phyloP scores from a whole-genome alignment of 352 stramenopile species.

The Globisporangium cystogenes region DNA sequence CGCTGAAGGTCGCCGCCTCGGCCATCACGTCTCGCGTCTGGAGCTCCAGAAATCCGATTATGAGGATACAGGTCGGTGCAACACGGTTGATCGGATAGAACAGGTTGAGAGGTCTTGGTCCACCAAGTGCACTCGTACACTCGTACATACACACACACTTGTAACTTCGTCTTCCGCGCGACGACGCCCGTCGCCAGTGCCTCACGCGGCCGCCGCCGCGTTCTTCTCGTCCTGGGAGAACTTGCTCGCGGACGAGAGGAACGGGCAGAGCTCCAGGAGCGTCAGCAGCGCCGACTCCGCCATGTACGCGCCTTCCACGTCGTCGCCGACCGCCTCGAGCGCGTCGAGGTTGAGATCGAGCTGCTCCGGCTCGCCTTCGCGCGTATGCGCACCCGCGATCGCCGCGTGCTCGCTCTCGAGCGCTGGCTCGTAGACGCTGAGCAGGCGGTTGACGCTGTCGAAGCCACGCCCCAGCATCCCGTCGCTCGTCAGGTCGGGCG shows the following conservation, averaged over 20 bases:
- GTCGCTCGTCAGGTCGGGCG: conserved; percentile 29
- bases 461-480: conserved; percentile 69
- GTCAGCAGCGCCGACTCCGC: background rate
- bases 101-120: too few relatives aligned
- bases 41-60: background rate
- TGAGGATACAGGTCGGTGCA: too few relatives aligned
- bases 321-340: conserved; percentile 1
- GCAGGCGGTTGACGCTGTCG: conserved; percentile 60
- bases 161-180: too few relatives aligned
- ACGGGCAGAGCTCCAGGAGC: conserved; percentile 7
- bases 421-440: conserved; percentile 32
- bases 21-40: background rate
- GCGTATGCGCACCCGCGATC: background rate
- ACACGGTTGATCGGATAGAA: too few relatives aligned
- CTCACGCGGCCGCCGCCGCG: conserved; percentile 6
- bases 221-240: conserved; percentile 2
- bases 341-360: conserved; percentile 5
- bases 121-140: too few relatives aligned
- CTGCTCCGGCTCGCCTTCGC: background rate
- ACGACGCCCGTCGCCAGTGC: too few relatives aligned
- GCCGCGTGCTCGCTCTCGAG: background rate
- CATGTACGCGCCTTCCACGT: conserved; percentile 9
- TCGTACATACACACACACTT: too few relatives aligned
- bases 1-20: conserved; percentile 37
- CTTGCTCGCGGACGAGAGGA: conserved; percentile 9